These are phyloP conservation scores for Calonectria pseudoturangicola DNA, from an alignment of 2,329 filamentous ascomycete species.

Conservation along the genomic window DNA sequence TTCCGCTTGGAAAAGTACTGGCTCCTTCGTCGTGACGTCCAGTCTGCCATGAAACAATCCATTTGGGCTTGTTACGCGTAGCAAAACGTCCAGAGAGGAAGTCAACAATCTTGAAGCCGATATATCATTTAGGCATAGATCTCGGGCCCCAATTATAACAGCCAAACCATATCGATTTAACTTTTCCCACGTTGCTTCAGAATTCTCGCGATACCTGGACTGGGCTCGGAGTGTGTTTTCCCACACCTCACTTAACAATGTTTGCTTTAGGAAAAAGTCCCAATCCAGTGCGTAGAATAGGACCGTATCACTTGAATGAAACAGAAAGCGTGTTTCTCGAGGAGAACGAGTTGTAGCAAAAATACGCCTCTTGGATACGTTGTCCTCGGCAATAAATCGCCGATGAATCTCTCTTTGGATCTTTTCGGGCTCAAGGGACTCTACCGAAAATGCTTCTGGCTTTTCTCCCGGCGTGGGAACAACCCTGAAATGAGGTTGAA, in stretches of 20 bases:
- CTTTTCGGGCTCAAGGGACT: background rate
- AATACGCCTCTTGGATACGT: background rate
- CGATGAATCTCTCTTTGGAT: background rate
- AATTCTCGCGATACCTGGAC: background rate
- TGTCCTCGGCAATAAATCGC: background rate
- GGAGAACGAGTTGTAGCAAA: conserved; percentile 7
- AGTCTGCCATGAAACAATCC: background rate
- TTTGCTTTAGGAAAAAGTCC: background rate
- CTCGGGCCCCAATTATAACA: background rate
- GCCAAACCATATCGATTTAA: background rate
- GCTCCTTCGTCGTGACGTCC: background rate
- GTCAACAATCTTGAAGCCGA: background rate
- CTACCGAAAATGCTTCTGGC: too few relatives aligned
- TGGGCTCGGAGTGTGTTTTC: background rate
- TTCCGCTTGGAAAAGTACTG: background rate
- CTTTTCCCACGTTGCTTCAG: background rate
- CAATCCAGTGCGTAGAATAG: background rate
- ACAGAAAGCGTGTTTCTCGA: background rate
- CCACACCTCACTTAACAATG: background rate
- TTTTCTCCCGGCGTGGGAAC: too few relatives aligned
- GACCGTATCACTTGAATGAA: background rate
- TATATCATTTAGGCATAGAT: background rate
- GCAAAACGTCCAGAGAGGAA: background rate
- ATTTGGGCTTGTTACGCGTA: background rate
- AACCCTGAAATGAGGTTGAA: too few relatives aligned